These are phyloP conservation scores for Terana coerulea DNA, from an alignment of 768 basidiomycete species.

Conservation along the genomic window DNA sequence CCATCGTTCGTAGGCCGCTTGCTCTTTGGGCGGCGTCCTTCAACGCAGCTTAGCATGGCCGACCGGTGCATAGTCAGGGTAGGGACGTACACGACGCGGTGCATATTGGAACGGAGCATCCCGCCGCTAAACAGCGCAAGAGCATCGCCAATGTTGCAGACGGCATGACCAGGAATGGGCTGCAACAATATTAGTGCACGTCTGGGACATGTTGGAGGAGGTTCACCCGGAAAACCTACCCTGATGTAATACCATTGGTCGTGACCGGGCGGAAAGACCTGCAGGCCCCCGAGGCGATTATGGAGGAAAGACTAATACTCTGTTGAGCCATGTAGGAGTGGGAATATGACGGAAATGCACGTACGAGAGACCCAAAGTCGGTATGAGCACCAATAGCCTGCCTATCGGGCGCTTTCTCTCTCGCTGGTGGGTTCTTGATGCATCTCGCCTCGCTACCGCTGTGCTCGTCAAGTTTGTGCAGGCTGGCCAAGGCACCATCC, in stretches of 20 bases:
- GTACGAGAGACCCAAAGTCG: constrained; percentile 31
- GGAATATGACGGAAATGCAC: no score
- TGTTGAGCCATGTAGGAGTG: no score
- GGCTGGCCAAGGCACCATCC: constrained; percentile 22
- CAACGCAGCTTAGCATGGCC: no score
- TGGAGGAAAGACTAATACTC: constrained; percentile 73
- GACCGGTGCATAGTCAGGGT: neutral
- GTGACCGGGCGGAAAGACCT: constrained; percentile 58
- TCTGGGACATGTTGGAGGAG: neutral
- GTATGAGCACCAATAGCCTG: constrained; percentile 31
- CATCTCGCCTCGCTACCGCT: constrained; percentile 30
- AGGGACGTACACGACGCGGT: constrained; percentile 51
- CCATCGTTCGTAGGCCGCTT: constrained; percentile 52
- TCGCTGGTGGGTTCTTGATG: constrained; percentile 29
- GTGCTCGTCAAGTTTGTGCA: constrained; percentile 23
- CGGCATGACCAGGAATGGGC: constrained; percentile 29
- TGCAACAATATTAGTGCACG: neutral
- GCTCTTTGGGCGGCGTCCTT: constrained; percentile 55
- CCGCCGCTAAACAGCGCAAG: constrained; percentile 60
- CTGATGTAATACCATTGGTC: constrained; percentile 67
- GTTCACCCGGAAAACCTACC: constrained; percentile 29
- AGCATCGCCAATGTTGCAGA: constrained; percentile 49
- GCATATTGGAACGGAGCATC: constrained; percentile 58
- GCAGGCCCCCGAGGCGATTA: constrained; percentile 66
- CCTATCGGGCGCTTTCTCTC: constrained; percentile 15